Evolutionary conservation across 495 filamentous ascomycete genomes (phyloP).

Genomic region (Penicillium cinerascens): DNA sequence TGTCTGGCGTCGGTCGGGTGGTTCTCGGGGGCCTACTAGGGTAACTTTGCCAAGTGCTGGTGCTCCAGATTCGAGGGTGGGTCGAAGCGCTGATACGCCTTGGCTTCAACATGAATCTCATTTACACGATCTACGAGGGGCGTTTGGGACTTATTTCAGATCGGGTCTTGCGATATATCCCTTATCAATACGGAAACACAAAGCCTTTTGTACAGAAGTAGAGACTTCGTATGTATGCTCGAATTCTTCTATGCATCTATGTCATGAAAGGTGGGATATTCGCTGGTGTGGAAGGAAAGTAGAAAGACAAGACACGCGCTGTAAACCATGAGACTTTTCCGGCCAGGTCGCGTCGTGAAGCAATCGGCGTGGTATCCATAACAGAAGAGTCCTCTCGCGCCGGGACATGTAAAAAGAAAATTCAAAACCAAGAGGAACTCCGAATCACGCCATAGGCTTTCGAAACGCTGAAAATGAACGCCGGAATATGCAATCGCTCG

Average conservation of each 20-base stretch:
- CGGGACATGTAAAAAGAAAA: conserved; percentile 4
- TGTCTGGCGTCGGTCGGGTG: conserved; percentile 79
- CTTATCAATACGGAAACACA: neutral
- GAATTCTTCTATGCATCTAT: conserved; percentile 14
- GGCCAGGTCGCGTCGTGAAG: conserved; percentile 14
- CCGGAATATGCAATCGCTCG: conserved; percentile 39
- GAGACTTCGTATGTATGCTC: conserved; percentile 4
- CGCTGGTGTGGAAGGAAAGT: conserved; percentile 4
- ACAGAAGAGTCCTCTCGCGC: neutral
- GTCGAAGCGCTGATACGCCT: neutral
- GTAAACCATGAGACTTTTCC: conserved; percentile 18
- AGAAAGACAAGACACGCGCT: conserved; percentile 5
- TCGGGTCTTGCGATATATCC: neutral
- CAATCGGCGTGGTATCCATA: conserved; percentile 13
- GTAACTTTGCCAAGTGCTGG: conserved; percentile 33
- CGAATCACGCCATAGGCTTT: conserved; percentile 27
- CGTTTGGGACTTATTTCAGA: conserved; percentile 6
- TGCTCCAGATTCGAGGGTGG: neutral
- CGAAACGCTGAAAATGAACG: conserved; percentile 26
- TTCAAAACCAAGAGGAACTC: conserved; percentile 22
- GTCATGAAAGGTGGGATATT: conserved; percentile 10
- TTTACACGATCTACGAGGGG: conserved; percentile 9
- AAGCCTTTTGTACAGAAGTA: neutral
- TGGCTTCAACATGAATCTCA: too few species aligned
- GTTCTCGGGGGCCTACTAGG: conserved; percentile 83